A percentile compares a stretch with the other conserved stretches of the same genome.
phyloP scores from a whole-genome alignment of 257 asterid genomes.

The Lithospermum erythrorhizon region DNA sequence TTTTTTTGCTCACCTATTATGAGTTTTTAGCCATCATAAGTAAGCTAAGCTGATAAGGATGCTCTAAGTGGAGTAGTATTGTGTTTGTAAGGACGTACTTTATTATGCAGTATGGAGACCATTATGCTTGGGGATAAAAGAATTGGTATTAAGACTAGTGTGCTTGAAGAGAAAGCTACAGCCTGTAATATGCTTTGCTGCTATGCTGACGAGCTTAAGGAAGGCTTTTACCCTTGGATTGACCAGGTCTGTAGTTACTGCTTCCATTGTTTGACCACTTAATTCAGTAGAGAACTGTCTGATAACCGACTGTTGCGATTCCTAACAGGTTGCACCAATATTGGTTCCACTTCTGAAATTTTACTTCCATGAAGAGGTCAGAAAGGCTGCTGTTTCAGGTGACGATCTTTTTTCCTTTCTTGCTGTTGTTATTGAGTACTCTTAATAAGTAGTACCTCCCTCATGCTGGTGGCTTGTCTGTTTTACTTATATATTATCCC shows the following conservation, averaged over 20 bases:
- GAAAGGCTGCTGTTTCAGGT: conserved; percentile 99
- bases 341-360: conserved; percentile 85
- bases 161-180: conserved; percentile 96
- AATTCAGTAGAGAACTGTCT: neutral
- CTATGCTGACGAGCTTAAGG: conserved; percentile 96
- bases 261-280: neutral
- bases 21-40: no score
- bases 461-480: conserved; percentile 5
- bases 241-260: conserved; percentile 67
- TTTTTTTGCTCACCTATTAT: no score
- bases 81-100: conserved; percentile 7
- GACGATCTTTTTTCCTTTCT: conserved; percentile 3
- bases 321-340: conserved; percentile 79
- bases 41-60: neutral
- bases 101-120: conserved; percentile 81
- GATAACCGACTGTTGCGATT: neutral
- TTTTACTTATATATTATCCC: conserved; percentile 6
- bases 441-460: neutral
- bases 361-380: conserved; percentile 97
- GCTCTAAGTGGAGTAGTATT: neutral
- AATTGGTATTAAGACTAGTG: conserved; percentile 92
- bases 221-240: conserved; percentile 97
- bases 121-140: conserved; percentile 94
- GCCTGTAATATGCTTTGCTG: conserved; percentile 98
- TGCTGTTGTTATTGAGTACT: neutral